Conservation (phyloP, 352 stramenopile genomes). For the Thalassiosira sp. region DNA sequence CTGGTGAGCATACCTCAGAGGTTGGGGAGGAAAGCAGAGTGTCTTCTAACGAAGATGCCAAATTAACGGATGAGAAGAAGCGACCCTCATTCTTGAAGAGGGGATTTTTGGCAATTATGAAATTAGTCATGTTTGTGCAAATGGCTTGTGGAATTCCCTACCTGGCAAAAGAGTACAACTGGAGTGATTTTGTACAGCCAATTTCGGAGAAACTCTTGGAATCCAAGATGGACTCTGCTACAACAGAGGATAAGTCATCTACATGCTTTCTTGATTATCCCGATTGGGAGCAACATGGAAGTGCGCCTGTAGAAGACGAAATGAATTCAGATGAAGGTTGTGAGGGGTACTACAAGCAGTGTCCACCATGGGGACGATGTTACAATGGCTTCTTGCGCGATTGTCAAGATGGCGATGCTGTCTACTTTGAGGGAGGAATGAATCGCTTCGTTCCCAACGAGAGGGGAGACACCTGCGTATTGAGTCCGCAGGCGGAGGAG, state of each 20-base stretch:
- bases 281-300: conserved; percentile 8
- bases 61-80: background rate
- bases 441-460: conserved; percentile 34
- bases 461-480: conserved; percentile 15
- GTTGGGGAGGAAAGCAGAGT: background rate
- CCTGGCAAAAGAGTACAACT: background rate
- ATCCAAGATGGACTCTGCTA: background rate
- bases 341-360: conserved; percentile 24
- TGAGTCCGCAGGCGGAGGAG: conserved; percentile 11
- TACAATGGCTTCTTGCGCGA: conserved; percentile 32
- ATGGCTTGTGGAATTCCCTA: background rate
- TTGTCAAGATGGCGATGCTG: conserved; percentile 28
- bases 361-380: conserved; percentile 49
- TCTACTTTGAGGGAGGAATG: conserved; percentile 2
- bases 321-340: conserved; percentile 19
- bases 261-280: conserved; percentile 52
- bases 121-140: conserved; percentile 11
- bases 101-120: background rate
- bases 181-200: background rate
- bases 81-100: background rate
- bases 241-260: background rate
- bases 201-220: background rate
- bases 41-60: background rate
- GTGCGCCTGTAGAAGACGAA: too few relatives aligned
- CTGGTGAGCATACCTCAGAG: conserved; percentile 3